Percentiles rank a stretch among this genome's conserved stretches.
Evolutionary conservation across 768 basidiomycete genomes (phyloP).

Genomic region (Mycena galopus): DNA sequence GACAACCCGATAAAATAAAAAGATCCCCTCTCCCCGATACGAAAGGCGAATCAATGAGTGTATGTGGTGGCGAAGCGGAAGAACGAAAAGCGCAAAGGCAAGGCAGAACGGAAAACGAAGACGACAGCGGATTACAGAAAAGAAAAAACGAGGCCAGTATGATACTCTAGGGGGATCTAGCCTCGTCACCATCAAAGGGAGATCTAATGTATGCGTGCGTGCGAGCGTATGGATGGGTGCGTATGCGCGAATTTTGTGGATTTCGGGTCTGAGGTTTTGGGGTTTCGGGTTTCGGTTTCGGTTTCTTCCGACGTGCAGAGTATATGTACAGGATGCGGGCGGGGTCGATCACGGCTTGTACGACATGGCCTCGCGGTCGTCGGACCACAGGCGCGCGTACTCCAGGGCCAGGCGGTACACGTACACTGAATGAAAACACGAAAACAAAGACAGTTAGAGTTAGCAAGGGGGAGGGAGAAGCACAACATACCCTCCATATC

Average conservation of each 20-base stretch:
- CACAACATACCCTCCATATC: conserved; percentile 90
- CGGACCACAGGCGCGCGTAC: conserved; percentile 87
- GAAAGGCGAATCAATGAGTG: neutral
- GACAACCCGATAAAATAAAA: neutral
- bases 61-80: neutral
- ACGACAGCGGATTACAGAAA: too few species aligned
- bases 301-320: neutral
- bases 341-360: conserved; percentile 12
- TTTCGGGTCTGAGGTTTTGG: too few species aligned
- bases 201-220: neutral
- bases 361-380: conserved; percentile 83
- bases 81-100: neutral
- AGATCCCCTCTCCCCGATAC: neutral
- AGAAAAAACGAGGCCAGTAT: neutral
- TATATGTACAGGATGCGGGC: neutral
- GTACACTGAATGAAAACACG: conserved; percentile 66
- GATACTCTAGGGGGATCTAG: neutral
- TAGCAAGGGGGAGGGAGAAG: neutral
- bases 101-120: too few species aligned
- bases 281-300: neutral
- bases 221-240: neutral
- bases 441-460: neutral
- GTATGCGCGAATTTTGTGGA: too few species aligned
- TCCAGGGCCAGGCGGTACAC: conserved; percentile 90
- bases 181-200: neutral